Evolutionary conservation across 176 grass and related monocot species (phyloP).

Genomic region (Saccharum spontaneum): DNA sequence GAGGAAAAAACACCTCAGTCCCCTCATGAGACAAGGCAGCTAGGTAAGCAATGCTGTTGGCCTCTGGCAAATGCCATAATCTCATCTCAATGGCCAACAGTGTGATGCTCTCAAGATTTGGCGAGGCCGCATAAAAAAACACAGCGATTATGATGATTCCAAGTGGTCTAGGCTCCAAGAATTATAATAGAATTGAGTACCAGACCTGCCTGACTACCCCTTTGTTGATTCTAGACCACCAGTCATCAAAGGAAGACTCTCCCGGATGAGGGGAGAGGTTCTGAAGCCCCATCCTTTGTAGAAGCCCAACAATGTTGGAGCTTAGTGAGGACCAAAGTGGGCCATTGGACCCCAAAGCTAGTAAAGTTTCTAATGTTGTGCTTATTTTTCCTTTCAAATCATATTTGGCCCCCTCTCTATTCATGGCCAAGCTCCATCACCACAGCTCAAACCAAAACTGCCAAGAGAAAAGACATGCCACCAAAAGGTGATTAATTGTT

Average conservation of each 20-base stretch:
- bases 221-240: too few relatives aligned
- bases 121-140: not conserved
- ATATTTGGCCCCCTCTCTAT: too few relatives aligned
- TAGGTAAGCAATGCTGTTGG: not conserved
- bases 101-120: not conserved
- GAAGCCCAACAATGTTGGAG: too few relatives aligned
- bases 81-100: not conserved
- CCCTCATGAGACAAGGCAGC: not conserved
- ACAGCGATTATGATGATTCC: not conserved
- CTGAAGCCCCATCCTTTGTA: too few relatives aligned
- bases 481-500: not conserved
- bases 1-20: not conserved
- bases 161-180: not conserved
- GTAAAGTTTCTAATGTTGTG: too few relatives aligned
- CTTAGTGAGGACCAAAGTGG: too few relatives aligned
- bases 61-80: not conserved
- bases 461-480: not conserved
- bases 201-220: not conserved
- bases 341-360: too few relatives aligned
- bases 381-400: too few relatives aligned
- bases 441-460: not conserved
- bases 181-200: not conserved
- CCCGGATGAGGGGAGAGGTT: too few relatives aligned
- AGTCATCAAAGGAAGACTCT: too few relatives aligned
- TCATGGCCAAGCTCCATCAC: not conserved